Evolutionary conservation across 345 rosid genomes (phyloP).

Genomic region (Luvunga scandens): DNA sequence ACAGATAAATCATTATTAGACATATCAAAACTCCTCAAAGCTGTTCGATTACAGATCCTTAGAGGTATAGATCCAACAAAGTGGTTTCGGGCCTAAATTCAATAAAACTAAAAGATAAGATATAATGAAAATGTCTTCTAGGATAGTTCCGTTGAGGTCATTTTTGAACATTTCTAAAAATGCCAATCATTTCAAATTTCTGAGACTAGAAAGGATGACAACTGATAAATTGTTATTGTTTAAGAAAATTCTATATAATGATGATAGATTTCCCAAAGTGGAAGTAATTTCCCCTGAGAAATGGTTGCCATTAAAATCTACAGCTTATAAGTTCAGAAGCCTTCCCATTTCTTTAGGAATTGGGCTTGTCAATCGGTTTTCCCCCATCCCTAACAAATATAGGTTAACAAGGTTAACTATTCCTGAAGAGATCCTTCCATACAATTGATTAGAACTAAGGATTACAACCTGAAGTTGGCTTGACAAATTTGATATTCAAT

Average conservation of each 20-base stretch:
- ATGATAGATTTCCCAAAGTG: constrained; percentile 3
- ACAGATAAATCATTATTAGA: neutral
- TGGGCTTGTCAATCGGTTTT: neutral
- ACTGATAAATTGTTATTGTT: constrained; percentile 13
- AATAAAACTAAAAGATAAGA: constrained; percentile 15
- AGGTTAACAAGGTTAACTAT: constrained; percentile 7
- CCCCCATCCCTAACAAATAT: neutral
- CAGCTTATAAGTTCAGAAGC: neutral
- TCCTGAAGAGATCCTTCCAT: constrained; percentile 11
- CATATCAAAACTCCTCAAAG: constrained; percentile 11
- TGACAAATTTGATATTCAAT: constrained; percentile 15
- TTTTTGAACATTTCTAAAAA: constrained; percentile 15
- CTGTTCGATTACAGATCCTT: constrained; percentile 15
- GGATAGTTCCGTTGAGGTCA: constrained; percentile 22
- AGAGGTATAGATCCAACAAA: constrained; percentile 10
- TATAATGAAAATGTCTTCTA: constrained; percentile 11
- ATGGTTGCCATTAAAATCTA: neutral
- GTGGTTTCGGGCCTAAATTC: constrained; percentile 19
- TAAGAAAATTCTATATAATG: neutral
- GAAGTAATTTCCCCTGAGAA: constrained; percentile 11
- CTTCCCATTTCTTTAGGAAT: constrained; percentile 12
- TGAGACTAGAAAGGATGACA: constrained; percentile 21
- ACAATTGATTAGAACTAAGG: neutral
- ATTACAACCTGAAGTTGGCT: neutral
- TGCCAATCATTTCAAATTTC: constrained; percentile 5